Percentiles rank a stretch among this genome's conserved stretches.
Evolutionary conservation across 164 flowering plant species (phyloP).

Genomic region (Umbellularia californica): DNA sequence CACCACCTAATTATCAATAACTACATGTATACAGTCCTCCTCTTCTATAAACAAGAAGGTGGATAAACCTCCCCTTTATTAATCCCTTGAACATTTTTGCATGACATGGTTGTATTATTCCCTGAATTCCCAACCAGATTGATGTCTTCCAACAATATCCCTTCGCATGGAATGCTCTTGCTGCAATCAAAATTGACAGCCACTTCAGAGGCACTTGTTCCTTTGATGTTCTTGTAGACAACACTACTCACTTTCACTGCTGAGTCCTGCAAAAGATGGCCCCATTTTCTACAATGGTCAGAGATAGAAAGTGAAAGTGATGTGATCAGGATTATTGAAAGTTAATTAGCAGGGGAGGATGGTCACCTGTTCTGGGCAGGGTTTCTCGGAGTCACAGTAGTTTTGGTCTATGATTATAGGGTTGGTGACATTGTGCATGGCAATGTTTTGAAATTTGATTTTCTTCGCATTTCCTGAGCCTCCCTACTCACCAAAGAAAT

Average conservation of each 20-base stretch:
- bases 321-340: not conserved
- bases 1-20: not conserved
- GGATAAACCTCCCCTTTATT: conserved; percentile 16
- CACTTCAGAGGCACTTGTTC: conserved; percentile 41
- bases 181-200: conserved; percentile 48
- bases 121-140: conserved; percentile 19
- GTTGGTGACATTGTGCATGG: conserved; percentile 40
- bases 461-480: conserved; percentile 43
- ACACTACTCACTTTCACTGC: conserved; percentile 47
- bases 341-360: not conserved
- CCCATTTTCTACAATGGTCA: not conserved
- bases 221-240: conserved; percentile 39
- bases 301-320: too few relatives aligned
- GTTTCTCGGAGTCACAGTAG: conserved; percentile 39
- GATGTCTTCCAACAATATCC: conserved; percentile 34
- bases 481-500: conserved; percentile 27
- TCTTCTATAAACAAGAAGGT: conserved; percentile 7
- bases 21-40: too few relatives aligned
- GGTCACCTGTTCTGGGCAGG: conserved; percentile 38
- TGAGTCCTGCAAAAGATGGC: conserved; percentile 22
- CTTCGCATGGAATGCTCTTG: conserved; percentile 34
- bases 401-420: conserved; percentile 53
- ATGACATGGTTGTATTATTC: conserved; percentile 14
- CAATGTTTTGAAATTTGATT: conserved; percentile 34
- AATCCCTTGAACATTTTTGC: conserved; percentile 27